Evolutionary conservation across 2,329 filamentous ascomycete species (phyloP).

Genomic region (Pseudocercospora pini-densiflorae): DNA sequence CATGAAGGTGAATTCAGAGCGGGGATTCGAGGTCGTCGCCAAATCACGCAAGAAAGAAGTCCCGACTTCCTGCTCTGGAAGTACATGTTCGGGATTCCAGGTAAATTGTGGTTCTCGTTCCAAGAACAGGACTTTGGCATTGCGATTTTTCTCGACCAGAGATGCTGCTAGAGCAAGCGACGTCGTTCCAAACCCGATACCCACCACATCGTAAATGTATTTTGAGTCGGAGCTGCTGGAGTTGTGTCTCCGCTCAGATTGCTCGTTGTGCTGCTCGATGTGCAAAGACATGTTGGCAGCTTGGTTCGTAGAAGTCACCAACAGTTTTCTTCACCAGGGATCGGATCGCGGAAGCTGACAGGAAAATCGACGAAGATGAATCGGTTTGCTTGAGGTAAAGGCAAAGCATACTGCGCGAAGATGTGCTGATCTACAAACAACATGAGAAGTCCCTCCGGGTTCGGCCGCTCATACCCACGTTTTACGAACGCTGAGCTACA

Average conservation of each 20-base stretch:
- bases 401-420: no score
- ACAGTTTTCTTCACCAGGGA: background rate
- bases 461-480: background rate
- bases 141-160: slow-evolving; percentile 27
- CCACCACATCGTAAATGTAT: slow-evolving; percentile 31
- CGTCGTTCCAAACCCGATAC: slow-evolving; percentile 33
- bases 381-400: no score
- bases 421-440: no score
- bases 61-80: slow-evolving; percentile 29
- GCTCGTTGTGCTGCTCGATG: slow-evolving; percentile 8
- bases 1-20: slow-evolving; percentile 37
- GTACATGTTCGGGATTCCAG: slow-evolving; percentile 26
- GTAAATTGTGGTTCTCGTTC: slow-evolving; percentile 28
- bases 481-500: background rate
- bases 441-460: background rate
- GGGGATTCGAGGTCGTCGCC: slow-evolving; percentile 36
- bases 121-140: slow-evolving; percentile 29
- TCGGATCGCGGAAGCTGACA: background rate
- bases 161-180: slow-evolving; percentile 32
- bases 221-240: slow-evolving; percentile 12
- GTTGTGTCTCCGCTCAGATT: slow-evolving; percentile 11
- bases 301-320: background rate
- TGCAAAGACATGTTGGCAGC: slow-evolving; percentile 15
- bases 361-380: background rate
- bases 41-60: slow-evolving; percentile 35